Evolutionary conservation across 2,329 filamentous ascomycete genomes (phyloP), one percentile per base, ranked within the genome.

Genomic region (Neobulgaria alba): DNA sequence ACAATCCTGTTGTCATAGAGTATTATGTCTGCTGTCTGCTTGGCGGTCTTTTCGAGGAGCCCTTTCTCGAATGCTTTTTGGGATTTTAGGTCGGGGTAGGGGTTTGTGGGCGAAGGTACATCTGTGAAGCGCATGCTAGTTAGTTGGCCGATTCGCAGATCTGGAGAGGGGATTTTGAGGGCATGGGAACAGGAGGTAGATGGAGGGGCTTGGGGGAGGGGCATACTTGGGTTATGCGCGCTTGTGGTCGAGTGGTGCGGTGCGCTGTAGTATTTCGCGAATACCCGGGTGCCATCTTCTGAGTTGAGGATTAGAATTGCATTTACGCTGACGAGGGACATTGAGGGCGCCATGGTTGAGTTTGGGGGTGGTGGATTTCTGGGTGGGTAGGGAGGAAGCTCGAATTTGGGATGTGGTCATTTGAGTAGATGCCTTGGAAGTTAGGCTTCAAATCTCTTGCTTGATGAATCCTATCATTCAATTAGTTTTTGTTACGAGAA

Each of bases 31-130:
- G 84, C 87, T 10, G 79, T 89, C 68, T 93, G 87, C 72, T 96
- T 98, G 53, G 85, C 82, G 12, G 92, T 96, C 75, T 98, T 96
- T 58, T 95, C 82, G 45, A 95, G 69, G 29, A 98, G 75, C 4
- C 89, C 92, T 69, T 95, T 95, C 66, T 98, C 92, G 59, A 98
- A 98, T 2, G 85, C 76, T 65, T 93, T 95, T 67, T 98, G 92
- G 55, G 93, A 80, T 70, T 95, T 95, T 41, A 92, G 67, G 43
- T 86, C 87, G 44, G 85, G 72, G 65, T 95, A 96, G 16, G 89
- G 86, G 61, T 84, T 67, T 38, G 74, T 68, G 53, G 75, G n/a
- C n/a, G n/a, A n/a, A n/a, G n/a, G 70, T 51, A 71, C 67, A 42
- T 72, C 63, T 43, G 65, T n/a, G 23, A 14, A 19, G 5, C 10